Evolutionary conservation across 768 basidiomycete species (phyloP), one percentile per base, ranked within the genome.

Genomic region (Tylopilus vinaceipallidus): DNA sequence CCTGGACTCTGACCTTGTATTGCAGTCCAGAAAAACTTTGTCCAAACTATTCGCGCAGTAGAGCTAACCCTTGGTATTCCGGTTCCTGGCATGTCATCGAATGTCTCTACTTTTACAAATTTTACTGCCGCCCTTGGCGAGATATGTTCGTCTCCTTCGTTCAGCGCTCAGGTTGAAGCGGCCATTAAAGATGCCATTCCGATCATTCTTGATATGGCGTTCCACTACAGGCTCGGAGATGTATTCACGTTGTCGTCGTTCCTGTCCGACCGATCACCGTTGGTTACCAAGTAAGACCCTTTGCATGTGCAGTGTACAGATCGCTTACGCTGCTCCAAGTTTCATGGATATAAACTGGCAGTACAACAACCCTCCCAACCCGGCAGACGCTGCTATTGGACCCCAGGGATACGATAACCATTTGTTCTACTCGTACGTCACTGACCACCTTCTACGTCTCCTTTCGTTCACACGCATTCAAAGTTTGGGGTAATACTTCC

Each of bases 301-400:
- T n/a, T 17, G 9, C 42, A n/a, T 35, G 8, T 41, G 20, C 34
- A 45, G 37, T 8, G 34, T 40, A 27, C 13, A 12, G 16, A 30
- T 12, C 20, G 10, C 34, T 62, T 24, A 64, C 23, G 4, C 38
- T 20, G 7, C n/a, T 4, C 23, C 6, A 55, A 91, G 88, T 56
- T 89, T 89, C 63, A 90, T 90, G 87, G 87, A 91, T 55, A 59
- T 86, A 39, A 81, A 79, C 51, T 91, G 89, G 89, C 89, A 91
- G 59, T 66, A 73, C 62, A 75, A 84, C 58, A 75, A 80, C 65
- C 85, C 81, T 16, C 12, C 85, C 6, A 91, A 91, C 60, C 89
- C 89, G 13, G 81, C 83, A 7, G 73, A 81, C 42, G 87, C 83
- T 22, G 75, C 76, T 5, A 75, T 77, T 37, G 89, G 89, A 1